Percentiles rank a stretch among this genome's conserved stretches.
Conservation (phyloP, 148 eudicot genomes). For the Camellia sinensis region DNA sequence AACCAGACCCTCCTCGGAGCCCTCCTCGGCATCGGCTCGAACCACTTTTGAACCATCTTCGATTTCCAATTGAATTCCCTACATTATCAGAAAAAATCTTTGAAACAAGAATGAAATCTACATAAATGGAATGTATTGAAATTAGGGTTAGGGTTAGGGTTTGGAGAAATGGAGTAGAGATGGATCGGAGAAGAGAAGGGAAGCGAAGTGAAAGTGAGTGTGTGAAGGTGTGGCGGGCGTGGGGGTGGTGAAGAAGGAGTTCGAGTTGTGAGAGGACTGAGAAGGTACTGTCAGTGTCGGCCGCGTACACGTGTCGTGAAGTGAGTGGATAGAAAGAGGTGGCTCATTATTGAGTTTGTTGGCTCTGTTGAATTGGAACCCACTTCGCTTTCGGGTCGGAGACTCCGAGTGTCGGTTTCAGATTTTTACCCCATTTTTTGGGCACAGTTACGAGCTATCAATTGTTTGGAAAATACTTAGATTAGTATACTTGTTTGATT, state of each 20-base stretch:
- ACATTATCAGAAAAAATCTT: constrained; percentile 2
- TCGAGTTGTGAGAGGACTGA: too few species aligned
- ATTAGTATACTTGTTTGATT: too few species aligned
- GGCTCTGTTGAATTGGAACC: neutral
- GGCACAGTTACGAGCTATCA: too few species aligned
- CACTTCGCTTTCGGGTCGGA: neutral
- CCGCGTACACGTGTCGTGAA: neutral
- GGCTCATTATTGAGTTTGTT: neutral
- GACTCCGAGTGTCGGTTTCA: too few species aligned
- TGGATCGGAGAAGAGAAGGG: neutral
- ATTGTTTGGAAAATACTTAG: too few species aligned
- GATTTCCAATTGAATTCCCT: neutral
- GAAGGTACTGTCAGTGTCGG: too few species aligned
- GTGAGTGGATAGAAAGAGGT: neutral
- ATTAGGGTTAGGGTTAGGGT: neutral
- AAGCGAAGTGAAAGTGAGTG: neutral
- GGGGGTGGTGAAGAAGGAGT: too few species aligned
- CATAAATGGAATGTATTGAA: neutral
- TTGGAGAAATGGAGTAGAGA: too few species aligned
- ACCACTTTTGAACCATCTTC: constrained; percentile 32
- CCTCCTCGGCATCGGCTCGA: constrained; percentile 46
- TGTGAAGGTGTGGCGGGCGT: neutral
- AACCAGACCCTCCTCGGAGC: constrained; percentile 71
- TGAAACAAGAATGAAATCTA: too few species aligned
- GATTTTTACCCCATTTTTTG: too few species aligned